Base-by-base conservation (phyloP, 2,329 filamentous ascomycete genomes). In the Calonectria naviculata region DNA sequence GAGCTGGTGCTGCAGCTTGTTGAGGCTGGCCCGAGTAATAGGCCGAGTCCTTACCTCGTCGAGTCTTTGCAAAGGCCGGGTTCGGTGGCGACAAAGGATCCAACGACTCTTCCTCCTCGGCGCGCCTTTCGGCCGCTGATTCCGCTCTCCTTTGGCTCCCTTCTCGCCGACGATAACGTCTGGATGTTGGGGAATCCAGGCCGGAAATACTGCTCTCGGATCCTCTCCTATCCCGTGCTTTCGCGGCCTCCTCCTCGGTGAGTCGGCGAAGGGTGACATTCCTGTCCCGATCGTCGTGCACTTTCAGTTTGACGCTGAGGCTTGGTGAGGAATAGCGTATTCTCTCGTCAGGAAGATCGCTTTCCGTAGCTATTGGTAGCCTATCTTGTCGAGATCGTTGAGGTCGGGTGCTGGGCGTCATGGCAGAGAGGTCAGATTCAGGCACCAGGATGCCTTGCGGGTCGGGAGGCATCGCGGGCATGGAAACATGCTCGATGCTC, bases 211-310 rank as follows among this genome's bases (percentile, higher is more conserved):
- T 91, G 78, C 88, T 90, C 36, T 86, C 81, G 12, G 89, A 90
- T 70, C 88, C 87, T 49, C 82, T 84, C 62, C 89, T 83, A 52
- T 84, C 84, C 15, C 83, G 80, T 5, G 80, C 83, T 34, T 84
- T 84, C 38, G 85, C 84, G 3, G 88, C 85, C 78, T 93, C 91
- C 72, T 90, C 88, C 29, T 91, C 90, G 0, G 91, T 91, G 28
- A 92, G 82, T 41, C 89, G 85, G 42, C 90, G 87, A 47, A 93
- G 82, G 17, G 90, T 93, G 68, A 93, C 87, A 73, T 91, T 91
- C 72, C 88, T 85, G 70, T 90, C 88, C 36, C 86, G 86, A 75
- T 92, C 90, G 73, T 91, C 88, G 73, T 91, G 88, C 56, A 92
- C 85, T 76, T 88, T 89, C 67, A 92, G 82, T 78, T 89, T 91